Conservation (phyloP, 73 alveolate genomes). For the Diophrys sp. region DNA sequence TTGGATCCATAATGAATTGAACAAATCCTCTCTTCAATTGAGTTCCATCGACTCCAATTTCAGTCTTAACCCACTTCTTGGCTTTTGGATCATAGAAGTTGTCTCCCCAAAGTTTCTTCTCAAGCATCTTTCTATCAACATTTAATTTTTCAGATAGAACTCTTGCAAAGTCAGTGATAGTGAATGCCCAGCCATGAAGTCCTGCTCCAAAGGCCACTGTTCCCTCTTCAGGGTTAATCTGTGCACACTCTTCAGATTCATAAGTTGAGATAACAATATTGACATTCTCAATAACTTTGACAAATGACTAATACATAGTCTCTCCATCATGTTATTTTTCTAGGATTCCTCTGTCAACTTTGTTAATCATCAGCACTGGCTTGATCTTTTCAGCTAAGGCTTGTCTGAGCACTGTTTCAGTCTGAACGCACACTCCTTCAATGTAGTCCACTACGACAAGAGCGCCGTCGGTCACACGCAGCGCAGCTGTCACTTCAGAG, state of each 20-base stretch:
- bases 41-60: constrained; percentile 27
- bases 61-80: constrained; percentile 40
- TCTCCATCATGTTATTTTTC: constrained; percentile 84
- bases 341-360: constrained; percentile 87
- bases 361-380: constrained; percentile 92
- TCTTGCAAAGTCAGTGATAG: constrained; percentile 80
- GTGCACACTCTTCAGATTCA: constrained; percentile 56
- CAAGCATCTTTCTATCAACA: constrained; percentile 49
- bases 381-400: constrained; percentile 85
- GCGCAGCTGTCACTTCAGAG: constrained; percentile 94
- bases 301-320: constrained; percentile 74
- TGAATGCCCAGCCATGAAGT: constrained; percentile 92
- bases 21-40: constrained; percentile 83
- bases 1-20: constrained; percentile 85
- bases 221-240: constrained; percentile 77
- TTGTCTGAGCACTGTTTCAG: constrained; percentile 94
- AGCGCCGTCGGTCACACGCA: constrained; percentile 96
- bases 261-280: constrained; percentile 74
- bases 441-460: constrained; percentile 90
- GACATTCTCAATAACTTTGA: constrained; percentile 69
- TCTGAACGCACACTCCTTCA: constrained; percentile 93
- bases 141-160: constrained; percentile 72
- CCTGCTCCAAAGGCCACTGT: constrained; percentile 95
- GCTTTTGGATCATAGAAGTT: constrained; percentile 70
- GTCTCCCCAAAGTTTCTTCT: constrained; percentile 90